Evolutionary conservation across 805 yeast species (phyloP), one percentile per base, ranked within the genome.

Genomic region (Candida sonorensis): DNA sequence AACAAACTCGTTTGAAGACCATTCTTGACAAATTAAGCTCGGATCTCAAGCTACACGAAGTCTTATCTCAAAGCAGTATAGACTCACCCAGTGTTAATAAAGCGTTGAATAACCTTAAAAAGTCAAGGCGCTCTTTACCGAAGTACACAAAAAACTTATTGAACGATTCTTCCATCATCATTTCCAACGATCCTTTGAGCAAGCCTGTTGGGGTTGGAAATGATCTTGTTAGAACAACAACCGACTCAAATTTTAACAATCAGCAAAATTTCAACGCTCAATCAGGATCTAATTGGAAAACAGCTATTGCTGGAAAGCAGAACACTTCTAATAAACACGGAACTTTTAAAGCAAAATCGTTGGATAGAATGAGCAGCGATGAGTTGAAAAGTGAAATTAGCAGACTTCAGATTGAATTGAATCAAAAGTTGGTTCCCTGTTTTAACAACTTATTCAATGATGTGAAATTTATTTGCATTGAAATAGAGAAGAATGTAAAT

Each of bases 371-470:
- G 41, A 29, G 41, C 45, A 20, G 27, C 36, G 15, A 27, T 33
- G 25, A 48, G 31, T 27, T 50, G 23, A 31, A 41, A 17, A 22
- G 37, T 18, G 52, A 53, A 38, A 42, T 50, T 16, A 29, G 41
- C 12, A 38, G 33, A 26, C 31, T 47, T 18, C 35, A 48, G 10
- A 34, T 36, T 5, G 55, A 56, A 31, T 34, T 53, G 26, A 42
- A 46, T 29, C 46, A 74, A 26, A 71, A 70, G 41, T 55, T 72
- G 25, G 63, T 67, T 27, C 76, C 72, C 32, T 62, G 75, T 31
- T 67, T 69, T 17, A 60, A 58, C 11, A 51, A 66, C 12, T 51
- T 67, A 23, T 54, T 62, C 35, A 48, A 46, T 10, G 79, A 73
- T 48, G 62, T 71, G 48, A 46, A 50, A 17, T 59, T 50, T 34